Evolutionary conservation across 2,329 filamentous ascomycete species (phyloP), one percentile per base, ranked within the genome.

Genomic region (Drechslera avenae): DNA sequence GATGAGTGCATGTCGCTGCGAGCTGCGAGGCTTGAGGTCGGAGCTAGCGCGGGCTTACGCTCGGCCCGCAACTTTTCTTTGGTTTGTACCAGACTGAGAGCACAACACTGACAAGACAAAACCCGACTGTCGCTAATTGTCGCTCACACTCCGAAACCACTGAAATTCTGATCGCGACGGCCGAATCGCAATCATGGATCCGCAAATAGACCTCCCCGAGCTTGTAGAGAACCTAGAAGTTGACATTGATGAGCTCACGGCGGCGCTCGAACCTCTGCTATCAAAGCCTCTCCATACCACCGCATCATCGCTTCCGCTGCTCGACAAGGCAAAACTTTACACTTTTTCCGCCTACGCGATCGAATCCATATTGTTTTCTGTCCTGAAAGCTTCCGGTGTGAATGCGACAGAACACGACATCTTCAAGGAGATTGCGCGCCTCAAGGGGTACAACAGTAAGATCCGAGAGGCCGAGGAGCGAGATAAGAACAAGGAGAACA

Each of bases 291-390:
- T 97, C 35, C 79, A 84, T 42, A 84, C 87, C 33, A 83, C 85
- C 49, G 85, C 90, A 4, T 86, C 85, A 47, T 91, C 91, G 69
- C 81, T 97, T 6, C 92, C 93, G 1, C 81, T 97, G n/a, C 81
- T 99, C 54, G 93, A 97, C 78, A 92, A 91, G 77, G 91, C 94
- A 6, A 97, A 97, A 76, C 85, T 97, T 52, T 91, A 95, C 70
- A 87, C 94, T n/a, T 80, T 96, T 16, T 81, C 87, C 43, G 88
- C 91, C 14, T 99, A 97, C 73, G 84, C 92, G 0, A 87, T 99
- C 57, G 93, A 97, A 68, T 95, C 92, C 0, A 78, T 96, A 8
- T 78, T 99, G 6, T 97, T 96, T 74, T 89, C 88, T 44, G 87
- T 89, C 56, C 79, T 99, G 17, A 86, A 87, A 55, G 82, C 97